Conservation (phyloP, 164 flowering plant species). For the Euptelea pleiosperma region DNA sequence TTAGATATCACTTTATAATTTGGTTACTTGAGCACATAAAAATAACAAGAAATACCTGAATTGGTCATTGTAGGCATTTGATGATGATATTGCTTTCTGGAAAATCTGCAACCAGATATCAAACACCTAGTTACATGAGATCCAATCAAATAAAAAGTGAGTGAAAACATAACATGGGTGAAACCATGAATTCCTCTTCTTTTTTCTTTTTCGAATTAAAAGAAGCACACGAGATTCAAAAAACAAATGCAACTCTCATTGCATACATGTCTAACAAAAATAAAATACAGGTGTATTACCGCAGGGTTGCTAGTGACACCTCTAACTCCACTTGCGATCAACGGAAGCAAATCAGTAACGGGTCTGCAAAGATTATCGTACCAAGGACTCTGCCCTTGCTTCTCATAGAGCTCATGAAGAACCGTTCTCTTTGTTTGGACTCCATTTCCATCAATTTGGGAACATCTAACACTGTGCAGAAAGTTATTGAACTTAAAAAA, state of each 20-base stretch:
- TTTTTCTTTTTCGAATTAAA: no score
- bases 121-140: slow-evolving; percentile 2
- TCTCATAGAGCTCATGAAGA: slow-evolving; percentile 89
- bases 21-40: no score
- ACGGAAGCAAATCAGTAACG: slow-evolving; percentile 89
- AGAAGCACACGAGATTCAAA: no score
- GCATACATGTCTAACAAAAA: no score
- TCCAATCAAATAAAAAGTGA: not conserved
- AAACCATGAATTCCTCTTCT: not conserved
- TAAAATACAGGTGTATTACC: slow-evolving; percentile 38
- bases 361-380: slow-evolving; percentile 97
- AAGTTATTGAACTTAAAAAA: no score
- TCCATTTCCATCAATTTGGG: slow-evolving; percentile 66
- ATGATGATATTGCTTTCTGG: slow-evolving; percentile 97
- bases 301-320: slow-evolving; percentile 99
- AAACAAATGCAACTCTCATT: no score
- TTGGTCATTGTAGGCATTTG: slow-evolving; percentile 91
- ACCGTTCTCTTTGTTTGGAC: slow-evolving; percentile 45
- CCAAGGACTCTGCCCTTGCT: slow-evolving; percentile 97
- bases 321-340: slow-evolving; percentile 84
- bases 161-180: not conserved
- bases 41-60: no score
- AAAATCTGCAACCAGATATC: slow-evolving; percentile 69
- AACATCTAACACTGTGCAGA: slow-evolving; percentile 70
- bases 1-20: no score